Evolutionary conservation across 768 basidiomycete genomes (phyloP).

Genomic region (Leccinum incarnatum): DNA sequence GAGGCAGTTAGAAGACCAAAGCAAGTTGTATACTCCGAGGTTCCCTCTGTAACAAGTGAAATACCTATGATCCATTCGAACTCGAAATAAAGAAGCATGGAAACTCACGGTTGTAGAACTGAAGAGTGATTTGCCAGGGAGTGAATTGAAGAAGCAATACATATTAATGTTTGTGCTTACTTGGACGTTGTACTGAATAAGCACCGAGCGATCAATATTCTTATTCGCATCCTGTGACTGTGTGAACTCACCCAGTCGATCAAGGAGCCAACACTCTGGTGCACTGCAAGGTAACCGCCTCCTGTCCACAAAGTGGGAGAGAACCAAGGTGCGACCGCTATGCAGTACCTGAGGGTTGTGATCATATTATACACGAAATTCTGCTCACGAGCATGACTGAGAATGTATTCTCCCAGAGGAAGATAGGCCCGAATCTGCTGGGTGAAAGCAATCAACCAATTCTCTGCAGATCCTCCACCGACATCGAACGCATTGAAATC

Average conservation of each 20-base stretch:
- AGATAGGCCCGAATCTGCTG: constrained; percentile 29
- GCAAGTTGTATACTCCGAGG: constrained; percentile 37
- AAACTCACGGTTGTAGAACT: constrained; percentile 19
- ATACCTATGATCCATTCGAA: not conserved
- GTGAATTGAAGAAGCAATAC: not conserved
- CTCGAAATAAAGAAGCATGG: not conserved
- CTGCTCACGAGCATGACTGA: constrained; percentile 36
- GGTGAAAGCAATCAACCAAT: constrained; percentile 35
- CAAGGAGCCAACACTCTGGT: constrained; percentile 38
- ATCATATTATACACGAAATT: not conserved
- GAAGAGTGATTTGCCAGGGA: not conserved
- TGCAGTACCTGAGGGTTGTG: too few species aligned
- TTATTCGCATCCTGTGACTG: too few species aligned
- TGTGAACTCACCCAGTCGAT: constrained; percentile 41
- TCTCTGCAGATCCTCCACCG: constrained; percentile 44
- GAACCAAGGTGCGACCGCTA: constrained; percentile 47
- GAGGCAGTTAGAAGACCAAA: constrained; percentile 37
- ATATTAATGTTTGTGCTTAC: not conserved
- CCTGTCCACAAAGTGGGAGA: constrained; percentile 33
- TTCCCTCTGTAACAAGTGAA: constrained; percentile 28
- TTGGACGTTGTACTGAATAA: not conserved
- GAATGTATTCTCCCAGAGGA: constrained; percentile 32
- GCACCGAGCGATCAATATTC: too few species aligned
- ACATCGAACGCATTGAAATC: constrained; percentile 56
- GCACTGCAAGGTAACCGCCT: constrained; percentile 40